Base-by-base conservation (phyloP, 768 basidiomycete species). In the Crucibulum laeve region DNA sequence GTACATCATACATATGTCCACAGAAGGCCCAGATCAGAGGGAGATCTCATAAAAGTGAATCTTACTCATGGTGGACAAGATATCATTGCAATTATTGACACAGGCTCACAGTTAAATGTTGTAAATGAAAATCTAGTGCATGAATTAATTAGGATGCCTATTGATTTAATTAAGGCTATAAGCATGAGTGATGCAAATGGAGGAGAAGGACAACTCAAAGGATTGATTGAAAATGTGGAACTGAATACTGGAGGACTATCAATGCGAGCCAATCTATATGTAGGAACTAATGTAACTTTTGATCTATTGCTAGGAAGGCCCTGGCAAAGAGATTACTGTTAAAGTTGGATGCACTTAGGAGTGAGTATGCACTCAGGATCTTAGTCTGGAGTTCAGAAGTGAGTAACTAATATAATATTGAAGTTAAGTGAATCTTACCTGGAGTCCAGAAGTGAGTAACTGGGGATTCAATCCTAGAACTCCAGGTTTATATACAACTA, bases 121-220 rank as follows among this genome's bases (percentile, higher is more conserved):
- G 46, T 54, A 0, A 37, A 43, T 0, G 15, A 43, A 6, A 44
- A 49, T 3, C 6, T 53, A 2, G 59, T 50, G 0, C 37, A 49
- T 1, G 15, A 8, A 1, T 37, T 46, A 1, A 30, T 30, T 30
- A 35, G 42, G 1, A 19, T 46, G 3, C 45, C 53, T 1, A 45
- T 60, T 1, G 54, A 60, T 11, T 42, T 52, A 11, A 32, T 18
- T 1, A 10, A 42, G 7, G 10, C n/a, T 0, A 52, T 45, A 1
- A 38, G 13, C 0, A 55, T 63, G 51, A 45, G 42, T 25, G 63
- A 66, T 40, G 61, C 58, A 0, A 66, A 62, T 47, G 60, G 62
- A 2, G 56, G 55, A 2, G 42, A 49, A 36, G 53, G 53, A 0
- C 23, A 44, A 2, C 39, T 59, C 5, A 38, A 39, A 37, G 61